Base-by-base conservation (phyloP, 441 rosid genomes). In the Euphorbia schlechtendalii region DNA sequence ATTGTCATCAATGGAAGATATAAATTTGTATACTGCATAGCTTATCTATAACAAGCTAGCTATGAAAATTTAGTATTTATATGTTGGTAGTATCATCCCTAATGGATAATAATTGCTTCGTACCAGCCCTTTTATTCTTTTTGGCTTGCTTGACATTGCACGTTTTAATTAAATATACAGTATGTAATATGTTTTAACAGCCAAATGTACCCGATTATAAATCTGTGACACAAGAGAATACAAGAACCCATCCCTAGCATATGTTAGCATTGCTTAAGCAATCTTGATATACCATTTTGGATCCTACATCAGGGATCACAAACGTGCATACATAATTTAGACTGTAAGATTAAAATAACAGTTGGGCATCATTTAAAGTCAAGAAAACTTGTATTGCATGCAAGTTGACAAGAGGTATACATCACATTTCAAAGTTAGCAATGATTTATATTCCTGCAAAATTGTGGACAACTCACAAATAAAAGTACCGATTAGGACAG, bases 401-500 rank as follows among this genome's bases (percentile, higher is more conserved):
- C 71, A 65, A 32, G 48, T 71, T 58, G 64, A 69, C 65, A 70
- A 77, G 76, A 75, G 61, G 57, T 60, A 55, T 66, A 63, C 74
- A 64, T 75, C 77, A 71, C 55, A 36, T 64, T 67, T 78, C 80
- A 65, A 73, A 66, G 77, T 66, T 64, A 49, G 72, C 62, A 71
- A 75, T 74, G 73, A 79, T 81, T 77, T 66, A 65, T 63, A 59
- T 76, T 74, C 74, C 78, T 76, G 68, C 72, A 77, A 67, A 75
- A 71, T 70, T 52, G 74, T 63, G 68, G 70, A 80, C 59, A 74
- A 76, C 78, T 64, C 76, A 25, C 75, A 73, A 62, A 69, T 55
- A 40, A 73, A 78, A 80, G 83, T 66, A 74, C 56, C 55, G 76
- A 71, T 45, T 73, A 71, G 40, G 76, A 79, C 77, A 81, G 67